Evolutionary conservation across 257 asterid species (phyloP).

Genomic region (Rehmannia glutinosa): DNA sequence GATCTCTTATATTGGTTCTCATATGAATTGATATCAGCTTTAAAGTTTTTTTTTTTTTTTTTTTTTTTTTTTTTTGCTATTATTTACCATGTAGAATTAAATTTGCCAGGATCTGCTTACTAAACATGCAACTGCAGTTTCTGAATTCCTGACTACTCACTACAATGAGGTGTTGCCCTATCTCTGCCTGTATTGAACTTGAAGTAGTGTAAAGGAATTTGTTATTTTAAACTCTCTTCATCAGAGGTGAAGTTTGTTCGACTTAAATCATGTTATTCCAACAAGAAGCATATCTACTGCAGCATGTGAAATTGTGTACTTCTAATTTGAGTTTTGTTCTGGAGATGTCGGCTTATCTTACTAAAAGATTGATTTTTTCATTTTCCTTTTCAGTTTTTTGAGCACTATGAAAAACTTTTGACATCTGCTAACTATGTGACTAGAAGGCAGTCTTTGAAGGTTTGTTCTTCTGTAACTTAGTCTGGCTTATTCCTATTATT

Average conservation of each 20-base stretch:
- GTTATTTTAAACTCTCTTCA: constrained; percentile 3
- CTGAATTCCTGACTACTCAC: constrained; percentile 70
- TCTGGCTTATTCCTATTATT: constrained; percentile 20
- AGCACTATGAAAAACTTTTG: constrained; percentile 82
- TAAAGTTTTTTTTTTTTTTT: too few relatives aligned
- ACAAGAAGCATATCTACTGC: constrained; percentile 7
- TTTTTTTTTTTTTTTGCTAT: constrained; percentile 8
- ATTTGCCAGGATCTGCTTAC: constrained; percentile 81
- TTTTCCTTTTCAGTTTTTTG: constrained; percentile 68
- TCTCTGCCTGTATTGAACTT: constrained; percentile 7
- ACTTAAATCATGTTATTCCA: constrained; percentile 4
- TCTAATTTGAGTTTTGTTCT: constrained; percentile 8
- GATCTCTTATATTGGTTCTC: constrained; percentile 20
- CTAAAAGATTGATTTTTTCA: not conserved
- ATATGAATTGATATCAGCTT: constrained; percentile 11
- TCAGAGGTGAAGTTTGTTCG: not conserved
- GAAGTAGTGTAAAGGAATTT: constrained; percentile 7
- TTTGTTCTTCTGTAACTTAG: constrained; percentile 30
- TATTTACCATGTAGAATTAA: constrained; percentile 14
- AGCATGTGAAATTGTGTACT: constrained; percentile 8
- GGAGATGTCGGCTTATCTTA: not conserved
- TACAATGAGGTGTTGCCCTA: constrained; percentile 60
- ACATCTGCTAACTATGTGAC: constrained; percentile 84
- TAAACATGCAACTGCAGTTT: constrained; percentile 69
- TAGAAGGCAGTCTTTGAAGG: constrained; percentile 98